Conservation (phyloP, 1,284 basidiomycete genomes). For the Moniliella sp. region DNA sequence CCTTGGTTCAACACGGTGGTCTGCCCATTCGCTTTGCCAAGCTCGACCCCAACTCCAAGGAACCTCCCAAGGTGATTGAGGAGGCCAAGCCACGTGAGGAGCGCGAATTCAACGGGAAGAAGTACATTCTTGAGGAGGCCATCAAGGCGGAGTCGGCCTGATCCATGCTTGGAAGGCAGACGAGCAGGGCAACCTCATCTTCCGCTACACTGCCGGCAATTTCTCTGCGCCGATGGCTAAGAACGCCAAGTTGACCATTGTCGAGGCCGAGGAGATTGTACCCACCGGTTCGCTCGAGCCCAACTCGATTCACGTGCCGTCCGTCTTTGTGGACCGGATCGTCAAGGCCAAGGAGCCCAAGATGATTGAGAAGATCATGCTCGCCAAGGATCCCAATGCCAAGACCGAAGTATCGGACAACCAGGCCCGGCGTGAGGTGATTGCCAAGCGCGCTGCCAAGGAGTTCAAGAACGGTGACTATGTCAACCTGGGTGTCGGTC, state of each 20-base stretch:
- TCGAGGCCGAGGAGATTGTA: slow-evolving; percentile 30
- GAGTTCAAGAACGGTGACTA: slow-evolving; percentile 26
- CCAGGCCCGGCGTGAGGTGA: slow-evolving; percentile 8
- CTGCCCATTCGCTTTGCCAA: too few species aligned
- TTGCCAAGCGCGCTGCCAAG: slow-evolving; percentile 19
- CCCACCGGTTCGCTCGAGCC: slow-evolving; percentile 15
- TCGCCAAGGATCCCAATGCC: slow-evolving; percentile 2
- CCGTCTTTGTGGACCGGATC: slow-evolving; percentile 23
- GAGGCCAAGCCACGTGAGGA: too few species aligned
- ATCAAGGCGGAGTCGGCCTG: too few species aligned
- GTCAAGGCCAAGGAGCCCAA: slow-evolving; percentile 14
- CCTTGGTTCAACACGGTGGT: too few species aligned
- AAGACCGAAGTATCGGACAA: slow-evolving; percentile 8
- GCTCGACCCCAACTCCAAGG: too few species aligned
- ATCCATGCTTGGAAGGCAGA: too few species aligned
- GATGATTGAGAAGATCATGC: slow-evolving; percentile 18
- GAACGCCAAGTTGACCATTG: slow-evolving; percentile 24
- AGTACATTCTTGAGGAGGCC: too few species aligned
- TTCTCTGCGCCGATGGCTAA: slow-evolving; percentile 25
- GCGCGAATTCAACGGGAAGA: too few species aligned
- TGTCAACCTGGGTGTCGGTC: slow-evolving; percentile 28
- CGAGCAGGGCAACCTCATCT: too few species aligned
- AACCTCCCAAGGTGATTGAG: too few species aligned
- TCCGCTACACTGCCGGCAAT: slow-evolving; percentile 23
- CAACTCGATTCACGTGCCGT: slow-evolving; percentile 21